phyloP scores from a whole-genome alignment of 768 basidiomycete genomes.

The Lactarius vividus region DNA sequence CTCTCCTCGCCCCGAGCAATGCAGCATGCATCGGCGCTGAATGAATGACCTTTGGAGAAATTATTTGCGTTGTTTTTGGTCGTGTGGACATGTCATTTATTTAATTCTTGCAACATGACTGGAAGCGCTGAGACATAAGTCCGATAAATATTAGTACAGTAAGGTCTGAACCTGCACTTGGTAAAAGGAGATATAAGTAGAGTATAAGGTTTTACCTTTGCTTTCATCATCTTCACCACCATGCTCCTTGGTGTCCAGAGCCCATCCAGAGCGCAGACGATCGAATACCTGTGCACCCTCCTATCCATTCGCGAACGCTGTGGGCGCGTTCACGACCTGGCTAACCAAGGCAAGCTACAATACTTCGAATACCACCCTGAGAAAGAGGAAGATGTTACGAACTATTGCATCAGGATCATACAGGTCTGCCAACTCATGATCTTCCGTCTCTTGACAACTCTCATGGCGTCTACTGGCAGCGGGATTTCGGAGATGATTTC shows the following conservation, averaged over 20 bases:
- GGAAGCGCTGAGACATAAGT: neutral
- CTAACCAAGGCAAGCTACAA: slow-evolving; percentile 67
- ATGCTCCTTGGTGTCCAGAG: slow-evolving; percentile 21
- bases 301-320: slow-evolving; percentile 91
- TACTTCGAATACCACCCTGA: slow-evolving; percentile 86
- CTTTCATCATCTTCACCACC: slow-evolving; percentile 5
- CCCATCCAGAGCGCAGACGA: slow-evolving; percentile 38
- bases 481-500: slow-evolving; percentile 76
- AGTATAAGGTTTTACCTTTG: slow-evolving; percentile 24
- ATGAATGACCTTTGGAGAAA: slow-evolving; percentile 2
- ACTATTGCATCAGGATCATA: slow-evolving; percentile 76
- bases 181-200: neutral
- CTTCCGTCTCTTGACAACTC: neutral
- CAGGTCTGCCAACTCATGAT: slow-evolving; percentile 47
- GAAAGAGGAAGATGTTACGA: slow-evolving; percentile 64
- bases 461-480: slow-evolving; percentile 40
- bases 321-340: slow-evolving; percentile 71
- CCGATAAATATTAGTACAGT: neutral
- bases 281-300: slow-evolving; percentile 76
- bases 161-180: neutral
- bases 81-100: slow-evolving; percentile 9
- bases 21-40: slow-evolving; percentile 7
- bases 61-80: neutral
- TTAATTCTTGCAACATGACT: slow-evolving; percentile 1
- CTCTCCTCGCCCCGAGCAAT: slow-evolving; percentile 3